Base-by-base conservation (phyloP, 129 eudicot genomes). In the Calendula officinalis region DNA sequence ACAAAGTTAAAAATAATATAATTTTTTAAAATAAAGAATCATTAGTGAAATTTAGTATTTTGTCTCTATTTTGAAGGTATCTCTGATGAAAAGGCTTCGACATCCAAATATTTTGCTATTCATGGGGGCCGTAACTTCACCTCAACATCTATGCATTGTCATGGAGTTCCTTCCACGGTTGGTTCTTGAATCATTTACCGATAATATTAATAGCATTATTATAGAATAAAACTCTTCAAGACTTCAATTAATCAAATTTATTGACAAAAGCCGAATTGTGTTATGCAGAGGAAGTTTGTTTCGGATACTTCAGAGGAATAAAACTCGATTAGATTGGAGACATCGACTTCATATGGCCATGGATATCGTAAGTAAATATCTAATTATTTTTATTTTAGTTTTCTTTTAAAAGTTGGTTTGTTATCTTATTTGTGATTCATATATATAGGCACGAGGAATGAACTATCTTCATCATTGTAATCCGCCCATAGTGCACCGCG, bases 141-240 rank as follows among this genome's bases (percentile, higher is more conserved):
- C 95, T 56, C 75, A 79, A 74, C 90, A 80, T 49, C 97, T 89
- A 60, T 86, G 97, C 73, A 89, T 89, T 39, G 90, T 89, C 17
- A 83, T 95, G 8, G 91, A 89, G 76, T 86, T 89, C 79, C 95
- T 89, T 77, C 88, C 95, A 33, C 83, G 97, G 97, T 86, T 55
- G 12, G 38, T 77, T 57, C 64, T 76, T 67, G 62, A 63, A 61
- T 67, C 74, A 41, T 56, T 54, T 43, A 34, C 58, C 47, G 7
- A 35, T n/a, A n/a, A n/a, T n/a, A n/a, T n/a, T n/a, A n/a, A n/a
- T n/a, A n/a, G n/a, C n/a, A n/a, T n/a, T n/a, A n/a, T n/a, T n/a
- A n/a, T n/a, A n/a, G n/a, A n/a, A n/a, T 22, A 22, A 22, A 22
- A 22, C 30, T 22, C 30, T 22, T 22, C 50, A 66, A 50, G 0